phyloP scores from a whole-genome alignment of 192 early-diverging fungal genomes.

The Obelidium mucronatum region DNA sequence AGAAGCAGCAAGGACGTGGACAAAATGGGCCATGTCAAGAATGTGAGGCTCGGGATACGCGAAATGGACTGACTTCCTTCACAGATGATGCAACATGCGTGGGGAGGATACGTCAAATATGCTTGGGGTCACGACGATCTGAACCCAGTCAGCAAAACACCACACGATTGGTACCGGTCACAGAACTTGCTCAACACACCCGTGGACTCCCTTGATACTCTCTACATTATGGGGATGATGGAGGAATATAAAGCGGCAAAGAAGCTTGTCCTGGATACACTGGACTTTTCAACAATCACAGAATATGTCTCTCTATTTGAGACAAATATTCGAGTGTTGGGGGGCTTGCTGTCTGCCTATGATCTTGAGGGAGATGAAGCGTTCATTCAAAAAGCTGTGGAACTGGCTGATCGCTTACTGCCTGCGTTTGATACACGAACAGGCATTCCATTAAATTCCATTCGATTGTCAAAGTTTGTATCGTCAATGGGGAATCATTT shows the following conservation, averaged over 20 bases:
- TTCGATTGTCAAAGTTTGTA: constrained; percentile 66
- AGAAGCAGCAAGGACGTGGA: neutral
- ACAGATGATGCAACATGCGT: constrained; percentile 40
- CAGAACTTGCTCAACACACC: constrained; percentile 63
- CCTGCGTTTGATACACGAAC: constrained; percentile 85
- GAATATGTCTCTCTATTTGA: constrained; percentile 77
- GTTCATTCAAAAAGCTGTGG: constrained; percentile 76
- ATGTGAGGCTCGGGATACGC: neutral
- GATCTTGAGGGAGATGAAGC: constrained; percentile 77
- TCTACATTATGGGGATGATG: constrained; percentile 84
- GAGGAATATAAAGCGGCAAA: constrained; percentile 82
- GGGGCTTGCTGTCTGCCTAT: constrained; percentile 84
- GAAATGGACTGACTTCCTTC: neutral
- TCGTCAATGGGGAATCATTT: too few species aligned
- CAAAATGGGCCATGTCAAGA: constrained; percentile 25
- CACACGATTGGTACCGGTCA: constrained; percentile 56
- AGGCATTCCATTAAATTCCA: constrained; percentile 74
- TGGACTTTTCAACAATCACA: constrained; percentile 55
- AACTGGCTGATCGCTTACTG: constrained; percentile 80
- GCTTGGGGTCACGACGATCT: constrained; percentile 82
- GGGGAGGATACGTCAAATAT: constrained; percentile 82
- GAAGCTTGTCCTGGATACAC: constrained; percentile 62
- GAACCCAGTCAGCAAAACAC: constrained; percentile 32
- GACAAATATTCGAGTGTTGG: constrained; percentile 81
- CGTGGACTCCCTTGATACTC: constrained; percentile 88